Base-by-base conservation (phyloP, 331 rosid species). In the Malus hybrid region DNA sequence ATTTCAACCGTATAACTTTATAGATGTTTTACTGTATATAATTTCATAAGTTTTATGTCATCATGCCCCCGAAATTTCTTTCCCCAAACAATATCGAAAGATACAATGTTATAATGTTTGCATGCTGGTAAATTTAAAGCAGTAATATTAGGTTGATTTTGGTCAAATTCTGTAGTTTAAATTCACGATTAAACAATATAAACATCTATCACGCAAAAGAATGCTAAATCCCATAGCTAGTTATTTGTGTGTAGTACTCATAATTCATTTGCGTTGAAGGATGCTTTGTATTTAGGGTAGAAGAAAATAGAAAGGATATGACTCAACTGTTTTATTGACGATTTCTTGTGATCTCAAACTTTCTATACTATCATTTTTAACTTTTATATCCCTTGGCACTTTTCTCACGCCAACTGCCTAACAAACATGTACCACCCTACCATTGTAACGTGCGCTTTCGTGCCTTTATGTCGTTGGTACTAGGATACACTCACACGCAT, bases 241-340 rank as follows among this genome's bases (percentile, higher is more conserved):
- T 52, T 52, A 52, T 6, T 52, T 52, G 57, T 52, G 9, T 16
- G 9, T 6, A 18, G 57, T 52, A 16, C 9, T 52, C 57, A 1
- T 52, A 50, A 6, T 52, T 16, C 57, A 52, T 52, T 52, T 52
- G 20, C 4, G 0, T 52, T 52, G 57, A 52, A 52, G 19, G 9
- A 60, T 60, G 32, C 39, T 29, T 62, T 29, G 19, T 19, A 66
- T 66, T 36, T 33, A 12, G 70, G 18, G 1, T 5, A 19, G 10
- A 5, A 4, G 10, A n/a, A 39, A 39, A 34, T 5, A 28, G 56
- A 19, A 20, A 33, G 39, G 32, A 39, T 14, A 14, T 39, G 32
- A 54, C 68, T 67, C 83, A 79, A 61, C 83, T 48, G 83, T 79
- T 68, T 79, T 60, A 50, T 79, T 69, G 67, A 60, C 75, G 34